Conservation (phyloP, 768 basidiomycete species). For the Boletellus emodensis region DNA sequence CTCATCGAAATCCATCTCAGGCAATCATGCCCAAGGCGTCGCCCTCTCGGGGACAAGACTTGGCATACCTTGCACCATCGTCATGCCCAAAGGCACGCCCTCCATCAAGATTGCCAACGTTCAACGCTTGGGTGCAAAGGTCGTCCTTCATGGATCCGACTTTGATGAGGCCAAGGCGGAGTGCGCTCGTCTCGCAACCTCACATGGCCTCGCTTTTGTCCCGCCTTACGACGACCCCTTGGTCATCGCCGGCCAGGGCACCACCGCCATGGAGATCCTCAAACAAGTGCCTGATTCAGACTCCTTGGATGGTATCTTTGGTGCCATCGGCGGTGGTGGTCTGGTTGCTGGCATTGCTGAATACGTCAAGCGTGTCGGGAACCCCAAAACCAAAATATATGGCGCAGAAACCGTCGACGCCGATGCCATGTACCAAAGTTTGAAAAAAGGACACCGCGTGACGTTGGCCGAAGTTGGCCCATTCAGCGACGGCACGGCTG, state of each 20-base stretch:
- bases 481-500: conserved; percentile 97
- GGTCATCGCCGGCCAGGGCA: conserved; percentile 96
- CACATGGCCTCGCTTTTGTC: conserved; percentile 81
- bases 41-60: conserved; percentile 89
- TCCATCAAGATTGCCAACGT: conserved; percentile 96
- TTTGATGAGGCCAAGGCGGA: conserved; percentile 97
- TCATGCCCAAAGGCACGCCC: conserved; percentile 95
- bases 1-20: conserved; percentile 38
- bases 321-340: conserved; percentile 92
- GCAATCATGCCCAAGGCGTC: conserved; percentile 98
- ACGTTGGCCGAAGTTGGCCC: conserved; percentile 88
- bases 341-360: conserved; percentile 85
- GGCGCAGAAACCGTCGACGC: conserved; percentile 96
- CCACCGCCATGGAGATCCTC: conserved; percentile 89
- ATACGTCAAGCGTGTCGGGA: conserved; percentile 91
- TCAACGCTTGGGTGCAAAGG: conserved; percentile 90
- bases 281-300: conserved; percentile 81
- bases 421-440: conserved; percentile 86
- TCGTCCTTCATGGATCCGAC: conserved; percentile 85
- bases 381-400: conserved; percentile 72
- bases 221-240: conserved; percentile 98
- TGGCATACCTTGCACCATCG: conserved; percentile 93
- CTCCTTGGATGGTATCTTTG: conserved; percentile 79
- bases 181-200: conserved; percentile 77
- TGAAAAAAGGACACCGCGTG: conserved; percentile 77